Percentiles rank a stretch among this genome's conserved stretches.
phyloP scores from a whole-genome alignment of 768 basidiomycete genomes.

The Wakefieldia striispora region DNA sequence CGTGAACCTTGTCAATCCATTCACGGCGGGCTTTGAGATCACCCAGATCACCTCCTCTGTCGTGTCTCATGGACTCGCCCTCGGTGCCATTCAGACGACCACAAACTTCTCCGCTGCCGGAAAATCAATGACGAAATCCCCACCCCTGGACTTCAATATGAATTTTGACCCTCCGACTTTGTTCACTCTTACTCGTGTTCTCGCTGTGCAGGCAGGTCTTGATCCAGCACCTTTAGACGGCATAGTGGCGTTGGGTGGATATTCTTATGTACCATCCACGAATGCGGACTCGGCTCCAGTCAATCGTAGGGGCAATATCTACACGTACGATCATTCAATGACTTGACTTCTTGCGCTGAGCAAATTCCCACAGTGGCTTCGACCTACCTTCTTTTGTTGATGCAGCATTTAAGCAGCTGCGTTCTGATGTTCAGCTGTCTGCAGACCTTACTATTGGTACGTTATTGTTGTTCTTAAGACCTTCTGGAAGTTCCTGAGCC shows the following conservation, averaged over 20 bases:
- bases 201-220: conserved; percentile 63
- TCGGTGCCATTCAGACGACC: conserved; percentile 58
- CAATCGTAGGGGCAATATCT: conserved; percentile 46
- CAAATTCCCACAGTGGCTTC: conserved; percentile 46
- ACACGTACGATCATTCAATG: conserved; percentile 40
- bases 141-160: conserved; percentile 57
- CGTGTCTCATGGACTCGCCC: conserved; percentile 54
- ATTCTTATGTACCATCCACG: conserved; percentile 45
- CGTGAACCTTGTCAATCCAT: conserved; percentile 64
- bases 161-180: conserved; percentile 67
- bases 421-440: conserved; percentile 57
- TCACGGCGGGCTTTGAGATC: conserved; percentile 57
- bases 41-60: conserved; percentile 61
- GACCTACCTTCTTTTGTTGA: conserved; percentile 61
- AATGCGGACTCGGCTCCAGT: conserved; percentile 33
- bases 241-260: conserved; percentile 66
- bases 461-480: background rate
- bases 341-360: background rate
- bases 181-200: conserved; percentile 66
- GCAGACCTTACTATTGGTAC: conserved; percentile 58
- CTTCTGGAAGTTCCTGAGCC: conserved; percentile 5
- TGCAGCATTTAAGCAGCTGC: conserved; percentile 61
- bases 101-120: conserved; percentile 53
- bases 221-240: conserved; percentile 60
- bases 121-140: conserved; percentile 54